phyloP scores from a whole-genome alignment of 371 early-diverging fungal species.

The Thermomucor indicae-seudaticae region DNA sequence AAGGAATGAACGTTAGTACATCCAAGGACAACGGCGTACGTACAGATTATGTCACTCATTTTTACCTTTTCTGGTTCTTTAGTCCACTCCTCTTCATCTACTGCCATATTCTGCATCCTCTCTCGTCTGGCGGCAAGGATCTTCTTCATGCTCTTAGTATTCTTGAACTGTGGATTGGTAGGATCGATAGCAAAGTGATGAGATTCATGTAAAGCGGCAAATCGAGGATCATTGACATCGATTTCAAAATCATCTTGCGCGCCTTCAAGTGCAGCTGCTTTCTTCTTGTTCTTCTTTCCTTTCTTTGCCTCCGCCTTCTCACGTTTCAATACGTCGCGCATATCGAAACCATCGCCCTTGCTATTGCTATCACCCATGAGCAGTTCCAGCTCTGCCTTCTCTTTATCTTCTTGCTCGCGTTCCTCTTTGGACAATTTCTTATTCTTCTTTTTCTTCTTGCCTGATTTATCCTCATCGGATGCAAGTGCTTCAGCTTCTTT shows the following conservation, averaged over 20 bases:
- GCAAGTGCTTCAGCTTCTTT: constrained; percentile 26
- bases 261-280: constrained; percentile 33
- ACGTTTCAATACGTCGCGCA: constrained; percentile 84
- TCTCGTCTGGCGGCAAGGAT: constrained; percentile 72
- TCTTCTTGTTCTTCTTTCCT: constrained; percentile 48
- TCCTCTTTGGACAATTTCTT: constrained; percentile 59
- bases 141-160: constrained; percentile 87
- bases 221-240: constrained; percentile 83
- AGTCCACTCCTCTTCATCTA: constrained; percentile 32
- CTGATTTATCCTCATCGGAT: constrained; percentile 51
- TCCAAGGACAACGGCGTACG: no score
- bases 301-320: constrained; percentile 85
- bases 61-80: constrained; percentile 14
- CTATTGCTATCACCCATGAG: constrained; percentile 65
- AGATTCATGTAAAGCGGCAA: constrained; percentile 74
- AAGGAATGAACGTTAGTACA: no score
- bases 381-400: constrained; percentile 83
- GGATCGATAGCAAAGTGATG: constrained; percentile 95
- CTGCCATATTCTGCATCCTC: constrained; percentile 24
- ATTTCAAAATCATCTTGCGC: constrained; percentile 81
- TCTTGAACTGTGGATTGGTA: constrained; percentile 92
- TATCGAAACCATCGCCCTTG: constrained; percentile 69
- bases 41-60: constrained; percentile 1
- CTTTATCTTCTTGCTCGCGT: constrained; percentile 50
- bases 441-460: constrained; percentile 44